Conservation (phyloP, 1,284 basidiomycete species). For the Ganoderma lingzhi region DNA sequence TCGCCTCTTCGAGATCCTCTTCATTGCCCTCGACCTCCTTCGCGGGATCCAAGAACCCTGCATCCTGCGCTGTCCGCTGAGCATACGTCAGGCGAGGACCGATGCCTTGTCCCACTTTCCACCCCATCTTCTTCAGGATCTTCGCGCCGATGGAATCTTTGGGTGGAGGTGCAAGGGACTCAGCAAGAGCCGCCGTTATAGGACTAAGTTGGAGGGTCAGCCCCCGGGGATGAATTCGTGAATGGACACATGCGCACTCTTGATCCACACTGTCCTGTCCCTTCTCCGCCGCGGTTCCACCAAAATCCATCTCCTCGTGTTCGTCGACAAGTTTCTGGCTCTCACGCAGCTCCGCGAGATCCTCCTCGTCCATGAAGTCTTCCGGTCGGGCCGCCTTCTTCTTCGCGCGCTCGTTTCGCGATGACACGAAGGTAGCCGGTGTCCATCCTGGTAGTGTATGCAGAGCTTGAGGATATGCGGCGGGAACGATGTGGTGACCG, state of each 20-base stretch:
- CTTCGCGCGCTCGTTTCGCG: slow-evolving; percentile 77
- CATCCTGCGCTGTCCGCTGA: slow-evolving; percentile 78
- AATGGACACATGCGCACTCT: slow-evolving; percentile 59
- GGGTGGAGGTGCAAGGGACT: slow-evolving; percentile 64
- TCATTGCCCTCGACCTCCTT: slow-evolving; percentile 45
- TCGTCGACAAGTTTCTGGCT: slow-evolving; percentile 78
- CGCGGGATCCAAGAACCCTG: slow-evolving; percentile 47
- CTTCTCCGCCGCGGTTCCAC: slow-evolving; percentile 62
- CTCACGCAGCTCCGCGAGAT: slow-evolving; percentile 83
- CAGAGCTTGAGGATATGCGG: not conserved
- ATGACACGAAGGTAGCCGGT: slow-evolving; percentile 91
- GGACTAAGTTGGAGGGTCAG: slow-evolving; percentile 50
- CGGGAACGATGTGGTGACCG: not conserved
- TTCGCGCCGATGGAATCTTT: slow-evolving; percentile 82
- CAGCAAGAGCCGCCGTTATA: slow-evolving; percentile 65
- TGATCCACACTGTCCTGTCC: slow-evolving; percentile 46
- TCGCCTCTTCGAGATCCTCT: slow-evolving; percentile 79
- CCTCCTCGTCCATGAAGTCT: slow-evolving; percentile 99
- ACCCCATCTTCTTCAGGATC: slow-evolving; percentile 94
- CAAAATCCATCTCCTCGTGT: slow-evolving; percentile 78
- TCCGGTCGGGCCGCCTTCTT: slow-evolving; percentile 68
- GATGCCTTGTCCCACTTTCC: slow-evolving; percentile 92
- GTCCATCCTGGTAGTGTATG: slow-evolving; percentile 79
- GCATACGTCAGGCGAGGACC: slow-evolving; percentile 89
- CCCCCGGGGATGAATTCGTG: not conserved